phyloP scores from a whole-genome alignment of 2,329 filamentous ascomycete genomes.

The Cercospora zeina region DNA sequence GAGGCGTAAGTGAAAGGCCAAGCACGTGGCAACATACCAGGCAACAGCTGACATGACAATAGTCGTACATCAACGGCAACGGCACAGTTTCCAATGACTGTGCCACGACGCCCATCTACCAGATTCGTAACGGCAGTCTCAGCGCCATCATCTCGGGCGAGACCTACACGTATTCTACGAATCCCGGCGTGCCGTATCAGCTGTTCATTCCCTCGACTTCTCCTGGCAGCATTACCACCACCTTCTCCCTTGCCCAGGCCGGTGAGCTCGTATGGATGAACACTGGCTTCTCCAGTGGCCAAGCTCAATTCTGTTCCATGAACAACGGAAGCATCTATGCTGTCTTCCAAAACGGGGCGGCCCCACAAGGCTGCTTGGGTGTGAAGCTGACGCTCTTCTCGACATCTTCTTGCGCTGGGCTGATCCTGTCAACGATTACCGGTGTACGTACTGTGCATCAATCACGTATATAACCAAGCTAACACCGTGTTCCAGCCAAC shows the following conservation, averaged over 20 bases:
- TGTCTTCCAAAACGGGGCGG: constrained; percentile 31
- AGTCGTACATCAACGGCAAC: constrained; percentile 32
- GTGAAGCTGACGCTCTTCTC: constrained; percentile 35
- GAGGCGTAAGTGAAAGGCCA: constrained; percentile 13
- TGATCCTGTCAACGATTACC: constrained; percentile 29
- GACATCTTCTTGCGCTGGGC: constrained; percentile 32
- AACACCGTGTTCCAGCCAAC: constrained; percentile 3
- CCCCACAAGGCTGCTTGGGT: constrained; percentile 33
- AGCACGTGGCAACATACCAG: neutral
- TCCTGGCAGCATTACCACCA: constrained; percentile 33
- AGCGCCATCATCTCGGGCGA: constrained; percentile 33
- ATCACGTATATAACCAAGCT: neutral
- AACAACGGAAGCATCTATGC: constrained; percentile 38
- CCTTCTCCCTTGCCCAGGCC: constrained; percentile 30
- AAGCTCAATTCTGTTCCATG: constrained; percentile 36
- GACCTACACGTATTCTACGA: constrained; percentile 36
- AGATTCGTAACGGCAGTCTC: constrained; percentile 33
- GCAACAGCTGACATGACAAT: neutral
- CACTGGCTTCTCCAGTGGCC: constrained; percentile 33
- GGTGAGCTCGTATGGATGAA: constrained; percentile 35
- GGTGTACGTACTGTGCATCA: constrained; percentile 17
- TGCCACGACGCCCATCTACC: constrained; percentile 34
- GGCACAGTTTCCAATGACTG: constrained; percentile 39
- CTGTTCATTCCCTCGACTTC: constrained; percentile 34
- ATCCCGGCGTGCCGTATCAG: constrained; percentile 28